phyloP scores from a whole-genome alignment of 345 rosid genomes.

The Lumnitzera littorea region DNA sequence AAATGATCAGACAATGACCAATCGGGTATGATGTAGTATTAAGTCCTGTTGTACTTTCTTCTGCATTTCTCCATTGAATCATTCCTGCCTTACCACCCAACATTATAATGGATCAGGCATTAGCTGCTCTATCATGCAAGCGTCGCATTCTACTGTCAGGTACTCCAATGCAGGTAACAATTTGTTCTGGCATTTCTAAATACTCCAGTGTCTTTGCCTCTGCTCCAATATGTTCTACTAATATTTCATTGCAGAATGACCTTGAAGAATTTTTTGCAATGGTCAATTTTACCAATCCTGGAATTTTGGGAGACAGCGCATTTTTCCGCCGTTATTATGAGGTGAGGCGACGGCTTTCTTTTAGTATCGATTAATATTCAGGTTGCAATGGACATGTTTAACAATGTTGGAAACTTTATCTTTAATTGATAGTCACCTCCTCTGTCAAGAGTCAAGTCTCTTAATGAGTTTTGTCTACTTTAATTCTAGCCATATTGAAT shows the following conservation, averaged over 20 bases:
- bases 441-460: too few species aligned
- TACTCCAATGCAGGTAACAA: constrained; percentile 93
- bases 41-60: constrained; percentile 8
- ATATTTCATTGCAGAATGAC: constrained; percentile 60
- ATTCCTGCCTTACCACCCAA: constrained; percentile 8
- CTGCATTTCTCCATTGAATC: not conserved
- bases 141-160: constrained; percentile 92
- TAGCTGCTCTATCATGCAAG: constrained; percentile 84
- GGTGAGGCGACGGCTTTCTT: constrained; percentile 30
- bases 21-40: constrained; percentile 53
- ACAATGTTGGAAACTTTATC: too few species aligned
- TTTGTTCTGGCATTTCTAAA: constrained; percentile 8
- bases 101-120: constrained; percentile 46
- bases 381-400: too few species aligned
- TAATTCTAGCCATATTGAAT: too few species aligned
- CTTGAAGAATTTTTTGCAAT: constrained; percentile 97
- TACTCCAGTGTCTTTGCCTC: constrained; percentile 2
- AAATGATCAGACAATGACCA: constrained; percentile 91
- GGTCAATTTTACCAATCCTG: constrained; percentile 98
- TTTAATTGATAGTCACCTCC: too few species aligned
- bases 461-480: too few species aligned
- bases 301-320: constrained; percentile 81
- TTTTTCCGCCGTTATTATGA: constrained; percentile 89
- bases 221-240: not conserved
- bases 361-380: too few species aligned